phyloP scores from a whole-genome alignment of 1,139 yeast genomes.

The Kodamaea fungicola region DNA sequence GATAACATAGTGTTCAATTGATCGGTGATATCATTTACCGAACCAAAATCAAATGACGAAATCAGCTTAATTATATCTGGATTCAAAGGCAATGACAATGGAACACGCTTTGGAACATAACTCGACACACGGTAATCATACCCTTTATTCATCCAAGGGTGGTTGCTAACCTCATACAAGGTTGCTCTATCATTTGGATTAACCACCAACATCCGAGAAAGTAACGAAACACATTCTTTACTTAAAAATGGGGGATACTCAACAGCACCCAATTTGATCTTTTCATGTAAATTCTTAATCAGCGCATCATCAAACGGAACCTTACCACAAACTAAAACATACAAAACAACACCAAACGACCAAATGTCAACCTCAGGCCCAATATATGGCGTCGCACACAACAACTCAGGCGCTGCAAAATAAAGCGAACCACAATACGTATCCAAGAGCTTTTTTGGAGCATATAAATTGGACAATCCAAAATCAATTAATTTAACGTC shows the following conservation, averaged over 20 bases:
- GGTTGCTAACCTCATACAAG: constrained; percentile 73
- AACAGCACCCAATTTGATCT: constrained; percentile 87
- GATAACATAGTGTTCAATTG: constrained; percentile 58
- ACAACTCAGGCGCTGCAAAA: constrained; percentile 96
- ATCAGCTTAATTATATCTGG: constrained; percentile 68
- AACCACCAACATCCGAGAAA: constrained; percentile 88
- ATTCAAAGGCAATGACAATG: constrained; percentile 73
- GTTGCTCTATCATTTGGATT: constrained; percentile 80
- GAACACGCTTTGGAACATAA: constrained; percentile 73
- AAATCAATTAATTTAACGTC: constrained; percentile 95
- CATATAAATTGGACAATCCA: constrained; percentile 85
- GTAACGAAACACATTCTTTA: constrained; percentile 75
- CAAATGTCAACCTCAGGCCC: constrained; percentile 99
- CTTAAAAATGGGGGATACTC: constrained; percentile 87
- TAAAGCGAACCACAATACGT: constrained; percentile 97
- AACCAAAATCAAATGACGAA: constrained; percentile 76
- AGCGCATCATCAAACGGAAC: constrained; percentile 98
- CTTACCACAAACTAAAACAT: constrained; percentile 93
- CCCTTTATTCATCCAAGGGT: constrained; percentile 95
- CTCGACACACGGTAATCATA: constrained; percentile 71
- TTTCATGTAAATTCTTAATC: constrained; percentile 89
- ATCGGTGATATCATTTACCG: constrained; percentile 53
- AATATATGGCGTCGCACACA: constrained; percentile 85
- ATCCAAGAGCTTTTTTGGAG: constrained; percentile 68
- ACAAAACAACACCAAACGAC: constrained; percentile 96